Evolutionary conservation across 1,284 basidiomycete genomes (phyloP), one percentile per base, ranked within the genome.

Genomic region (Ganoderma sp.): DNA sequence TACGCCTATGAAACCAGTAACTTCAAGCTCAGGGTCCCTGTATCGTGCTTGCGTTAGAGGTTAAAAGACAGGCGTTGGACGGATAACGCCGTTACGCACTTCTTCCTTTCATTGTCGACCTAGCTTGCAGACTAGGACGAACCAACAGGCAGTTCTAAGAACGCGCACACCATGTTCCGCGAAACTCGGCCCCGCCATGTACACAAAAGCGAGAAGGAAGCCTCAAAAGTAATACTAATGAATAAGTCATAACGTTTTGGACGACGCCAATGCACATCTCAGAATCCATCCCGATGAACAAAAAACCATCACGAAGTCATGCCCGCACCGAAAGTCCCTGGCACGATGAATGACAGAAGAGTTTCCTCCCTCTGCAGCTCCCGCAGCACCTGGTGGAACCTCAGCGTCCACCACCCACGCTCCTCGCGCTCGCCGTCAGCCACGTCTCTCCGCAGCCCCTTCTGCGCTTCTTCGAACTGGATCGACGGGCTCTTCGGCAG

Each of bases 341-440:
- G 52, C 28, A 56, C 52, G 15, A 56, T 34, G 28, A 34, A 34
- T 15, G 32, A 9, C 52, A 34, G 3, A 25, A 22, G 39, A 61
- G 61, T 25, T 19, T 74, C 75, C 62, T 76, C 74, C 69, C 78
- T 66, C 67, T 82, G 80, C 73, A 88, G 75, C 75, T 91, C 90
- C 41, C 81, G 78, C 69, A 90, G 80, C 6, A 93, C 88, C 71
- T 91, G 87, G 72, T 89, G 88, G 73, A 93, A 93, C 56, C 91
- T 81, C 63, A 89, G 74, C 3, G 88, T 84, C 92, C 93, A 94
- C 90, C 91, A 94, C 3, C 87, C 90, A 0, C 92, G 83, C 73
- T 94, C 90, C 76, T 93, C 90, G 52, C 90, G 79, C 75, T 94
- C 92, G 64, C 82, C 82, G 62, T 81, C 78, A 34, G 77, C 78